Evolutionary conservation across 257 asterid species (phyloP), one percentile per base, ranked within the genome.

Genomic region (Nicotiana obtusifolia): DNA sequence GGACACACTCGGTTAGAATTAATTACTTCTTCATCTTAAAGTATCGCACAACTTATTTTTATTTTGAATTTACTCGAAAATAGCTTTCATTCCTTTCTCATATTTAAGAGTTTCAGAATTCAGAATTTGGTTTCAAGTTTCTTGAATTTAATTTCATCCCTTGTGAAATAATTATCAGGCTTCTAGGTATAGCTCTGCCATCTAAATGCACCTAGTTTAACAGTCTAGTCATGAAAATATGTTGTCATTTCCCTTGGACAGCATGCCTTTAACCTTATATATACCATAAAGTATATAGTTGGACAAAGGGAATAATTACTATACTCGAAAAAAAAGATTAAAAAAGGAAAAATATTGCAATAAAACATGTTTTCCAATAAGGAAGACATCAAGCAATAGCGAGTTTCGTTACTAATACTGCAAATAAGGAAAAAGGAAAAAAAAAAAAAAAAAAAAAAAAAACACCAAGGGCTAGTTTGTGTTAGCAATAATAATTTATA

Each of bases 1-100:
- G 44, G 84, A 82, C 84, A 85, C 79, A 82, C 37, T 8, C 15
- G 5, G 80, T 41, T 82, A 19, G 49, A 41, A 41, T 8, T 41
- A 75, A 44, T 49, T 75, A 17, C 80, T 24, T 22, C 13, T 73
- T 44, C 80, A 8, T 30, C 80, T 22, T 30, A 24, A 24, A 16
- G 33, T 22, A 3, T 52, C 14, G 16, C 53, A n/a, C 57, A n/a
- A 13, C 19, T 26, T 64, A 14, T 26, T 61, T 20, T 20, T 8
- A 60, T 60, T 57, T 57, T 19, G 13, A 37, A 67, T 68, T 31
- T 37, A 5, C n/a, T 19, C 19, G 0, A 57, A 54, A 17, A 44
- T 41, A 20, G n/a, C 11, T 57, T 57, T n/a, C 64, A 57, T 19
- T 24, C 64, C 64, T 57, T 56, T 7, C 62, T 16, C 5, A 17